Conservation (phyloP, 2,329 filamentous ascomycete species). For the Phialemonium atrogriseum region DNA sequence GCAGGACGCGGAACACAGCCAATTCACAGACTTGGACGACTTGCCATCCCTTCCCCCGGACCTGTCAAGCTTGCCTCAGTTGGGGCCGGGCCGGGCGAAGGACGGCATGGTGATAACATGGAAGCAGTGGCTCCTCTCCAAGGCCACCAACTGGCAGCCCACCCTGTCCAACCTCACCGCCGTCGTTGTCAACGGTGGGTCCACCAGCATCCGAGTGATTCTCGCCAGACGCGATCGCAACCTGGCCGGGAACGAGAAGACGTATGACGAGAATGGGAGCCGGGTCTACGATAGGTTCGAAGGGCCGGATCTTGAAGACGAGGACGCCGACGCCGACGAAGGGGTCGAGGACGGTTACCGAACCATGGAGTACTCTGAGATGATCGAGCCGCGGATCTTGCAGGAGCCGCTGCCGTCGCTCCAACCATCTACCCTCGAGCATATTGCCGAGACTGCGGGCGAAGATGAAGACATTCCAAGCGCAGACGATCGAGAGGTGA, state of each 20-base stretch:
- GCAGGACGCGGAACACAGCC: slow-evolving; percentile 26
- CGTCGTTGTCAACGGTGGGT: no score
- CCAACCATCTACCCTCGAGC: neutral
- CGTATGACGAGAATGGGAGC: slow-evolving; percentile 58
- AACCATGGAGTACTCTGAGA: slow-evolving; percentile 50
- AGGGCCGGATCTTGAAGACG: slow-evolving; percentile 55
- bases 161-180: slow-evolving; percentile 57
- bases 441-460: neutral
- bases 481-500: slow-evolving; percentile 1
- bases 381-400: slow-evolving; percentile 62
- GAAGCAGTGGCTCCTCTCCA: slow-evolving; percentile 54
- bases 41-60: slow-evolving; percentile 55
- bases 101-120: slow-evolving; percentile 61
- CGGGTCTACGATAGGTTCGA: slow-evolving; percentile 74
- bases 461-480: neutral
- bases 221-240: slow-evolving; percentile 63
- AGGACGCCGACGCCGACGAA: slow-evolving; percentile 33
- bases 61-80: slow-evolving; percentile 38
- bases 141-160: slow-evolving; percentile 58
- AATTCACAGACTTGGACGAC: slow-evolving; percentile 47
- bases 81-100: slow-evolving; percentile 40
- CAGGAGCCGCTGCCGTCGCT: slow-evolving; percentile 24
- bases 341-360: slow-evolving; percentile 53
- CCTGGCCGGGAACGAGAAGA: slow-evolving; percentile 44
- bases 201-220: slow-evolving; percentile 46